Evolutionary conservation across 2,329 filamentous ascomycete genomes (phyloP).

Genomic region (Fusarium continuum): DNA sequence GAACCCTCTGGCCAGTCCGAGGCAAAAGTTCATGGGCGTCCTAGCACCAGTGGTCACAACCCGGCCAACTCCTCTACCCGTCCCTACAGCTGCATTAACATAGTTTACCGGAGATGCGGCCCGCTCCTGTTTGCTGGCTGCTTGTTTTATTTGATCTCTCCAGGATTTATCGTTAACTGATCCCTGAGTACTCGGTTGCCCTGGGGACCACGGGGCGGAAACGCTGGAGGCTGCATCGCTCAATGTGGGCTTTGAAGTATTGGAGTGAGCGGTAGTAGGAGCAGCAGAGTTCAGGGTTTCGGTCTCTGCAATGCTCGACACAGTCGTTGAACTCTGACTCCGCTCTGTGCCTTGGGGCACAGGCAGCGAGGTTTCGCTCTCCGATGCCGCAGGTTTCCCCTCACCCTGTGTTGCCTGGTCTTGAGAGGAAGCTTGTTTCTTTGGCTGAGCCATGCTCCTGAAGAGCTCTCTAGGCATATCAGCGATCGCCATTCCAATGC

Average conservation of each 20-base stretch:
- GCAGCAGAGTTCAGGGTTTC: slow-evolving; percentile 4
- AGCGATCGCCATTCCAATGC: slow-evolving; percentile 82
- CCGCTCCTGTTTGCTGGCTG: slow-evolving; percentile 18
- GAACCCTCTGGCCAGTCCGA: slow-evolving; percentile 85
- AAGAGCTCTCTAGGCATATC: slow-evolving; percentile 72
- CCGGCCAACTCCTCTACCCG: slow-evolving; percentile 73
- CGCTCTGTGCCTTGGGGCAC: slow-evolving; percentile 5
- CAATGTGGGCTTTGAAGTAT: slow-evolving; percentile 34
- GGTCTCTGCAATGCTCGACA: slow-evolving; percentile 11
- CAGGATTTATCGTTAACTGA: slow-evolving; percentile 19
- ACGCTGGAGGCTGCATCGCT: slow-evolving; percentile 36
- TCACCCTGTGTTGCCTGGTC: neutral
- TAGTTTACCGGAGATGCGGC: slow-evolving; percentile 37
- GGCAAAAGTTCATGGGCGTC: slow-evolving; percentile 84
- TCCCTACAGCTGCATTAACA: slow-evolving; percentile 68
- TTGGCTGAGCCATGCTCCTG: slow-evolving; percentile 48
- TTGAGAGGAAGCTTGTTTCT: slow-evolving; percentile 13
- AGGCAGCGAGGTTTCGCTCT: slow-evolving; percentile 6
- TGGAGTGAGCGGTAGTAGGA: slow-evolving; percentile 27
- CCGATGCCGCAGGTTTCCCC: slow-evolving; percentile 4
- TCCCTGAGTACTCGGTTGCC: slow-evolving; percentile 18
- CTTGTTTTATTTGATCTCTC: slow-evolving; percentile 29
- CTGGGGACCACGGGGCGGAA: slow-evolving; percentile 22
- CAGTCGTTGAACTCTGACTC: slow-evolving; percentile 11
- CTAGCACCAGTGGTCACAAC: slow-evolving; percentile 80